Conservation (phyloP, 2,329 filamentous ascomycete species). For the Diplocarpon mali region DNA sequence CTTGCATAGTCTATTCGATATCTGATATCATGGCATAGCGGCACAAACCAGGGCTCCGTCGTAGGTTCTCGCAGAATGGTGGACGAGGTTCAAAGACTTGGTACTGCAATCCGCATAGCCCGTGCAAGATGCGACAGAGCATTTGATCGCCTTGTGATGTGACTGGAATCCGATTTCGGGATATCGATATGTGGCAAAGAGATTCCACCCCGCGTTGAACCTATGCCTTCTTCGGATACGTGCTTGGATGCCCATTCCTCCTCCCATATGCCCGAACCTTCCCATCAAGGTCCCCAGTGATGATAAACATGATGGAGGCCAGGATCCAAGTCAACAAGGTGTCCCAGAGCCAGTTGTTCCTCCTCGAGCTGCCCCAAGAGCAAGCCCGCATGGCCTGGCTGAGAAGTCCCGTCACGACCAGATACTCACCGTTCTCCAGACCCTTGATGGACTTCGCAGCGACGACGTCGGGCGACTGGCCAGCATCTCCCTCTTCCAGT, state of each 20-base stretch:
- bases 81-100: too few relatives aligned
- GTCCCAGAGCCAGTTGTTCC: slow-evolving; percentile 51
- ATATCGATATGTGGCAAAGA: too few relatives aligned
- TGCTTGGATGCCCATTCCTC: slow-evolving; percentile 47
- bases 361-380: slow-evolving; percentile 41
- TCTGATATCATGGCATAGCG: too few relatives aligned
- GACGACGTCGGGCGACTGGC: slow-evolving; percentile 68
- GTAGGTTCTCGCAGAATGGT: too few relatives aligned
- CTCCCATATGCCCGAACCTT: slow-evolving; percentile 46
- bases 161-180: too few relatives aligned
- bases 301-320: slow-evolving; percentile 46
- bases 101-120: too few relatives aligned
- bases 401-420: slow-evolving; percentile 65
- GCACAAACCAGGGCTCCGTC: too few relatives aligned
- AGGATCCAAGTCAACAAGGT: slow-evolving; percentile 43
- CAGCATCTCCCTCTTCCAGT: slow-evolving; percentile 73
- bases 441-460: slow-evolving; percentile 59
- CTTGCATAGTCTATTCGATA: too few relatives aligned
- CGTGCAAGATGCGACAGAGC: too few relatives aligned
- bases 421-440: slow-evolving; percentile 69
- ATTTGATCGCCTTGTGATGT: too few relatives aligned
- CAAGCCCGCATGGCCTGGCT: slow-evolving; percentile 60
- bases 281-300: slow-evolving; percentile 42
- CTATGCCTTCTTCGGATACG: slow-evolving; percentile 18
- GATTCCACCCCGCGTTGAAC: too few relatives aligned